Conservation (phyloP, 2,329 filamentous ascomycete species). For the Tolypocladium pustulatum region DNA sequence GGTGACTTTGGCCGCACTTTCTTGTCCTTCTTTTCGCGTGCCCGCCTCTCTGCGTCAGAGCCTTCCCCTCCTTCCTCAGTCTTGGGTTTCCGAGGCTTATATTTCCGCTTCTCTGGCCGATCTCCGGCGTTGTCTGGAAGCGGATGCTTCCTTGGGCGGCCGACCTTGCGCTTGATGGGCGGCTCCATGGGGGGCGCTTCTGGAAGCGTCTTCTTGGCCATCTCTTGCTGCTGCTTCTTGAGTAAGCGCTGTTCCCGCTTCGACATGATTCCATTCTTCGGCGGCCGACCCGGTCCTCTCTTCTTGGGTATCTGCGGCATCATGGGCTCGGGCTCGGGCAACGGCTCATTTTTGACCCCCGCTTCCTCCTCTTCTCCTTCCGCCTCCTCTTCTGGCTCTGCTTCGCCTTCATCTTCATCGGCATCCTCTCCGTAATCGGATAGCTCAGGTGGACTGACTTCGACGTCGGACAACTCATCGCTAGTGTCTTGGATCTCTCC, state of each 20-base stretch:
- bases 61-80: slow-evolving; percentile 42
- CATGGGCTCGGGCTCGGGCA: slow-evolving; percentile 22
- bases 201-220: slow-evolving; percentile 39
- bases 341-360: slow-evolving; percentile 17
- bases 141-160: slow-evolving; percentile 54
- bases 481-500: slow-evolving; percentile 47
- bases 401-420: slow-evolving; percentile 14
- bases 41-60: slow-evolving; percentile 44
- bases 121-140: slow-evolving; percentile 44
- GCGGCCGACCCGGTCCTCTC: slow-evolving; percentile 68
- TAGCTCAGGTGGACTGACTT: slow-evolving; percentile 28
- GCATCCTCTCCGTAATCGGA: slow-evolving; percentile 21
- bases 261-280: slow-evolving; percentile 76
- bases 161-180: slow-evolving; percentile 53
- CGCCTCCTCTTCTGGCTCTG: slow-evolving; percentile 8
- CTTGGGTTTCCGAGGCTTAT: slow-evolving; percentile 50
- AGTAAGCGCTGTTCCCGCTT: slow-evolving; percentile 60
- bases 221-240: slow-evolving; percentile 42
- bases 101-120: slow-evolving; percentile 53
- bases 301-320: slow-evolving; percentile 47
- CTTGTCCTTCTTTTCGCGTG: slow-evolving; percentile 49
- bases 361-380: slow-evolving; percentile 12
- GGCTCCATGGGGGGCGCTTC: slow-evolving; percentile 36
- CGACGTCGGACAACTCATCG: slow-evolving; percentile 37
- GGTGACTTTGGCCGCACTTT: slow-evolving; percentile 50